These are phyloP conservation scores for Pleurotus sapidus DNA, from an alignment of 768 basidiomycete genomes.

Conservation along the genomic window DNA sequence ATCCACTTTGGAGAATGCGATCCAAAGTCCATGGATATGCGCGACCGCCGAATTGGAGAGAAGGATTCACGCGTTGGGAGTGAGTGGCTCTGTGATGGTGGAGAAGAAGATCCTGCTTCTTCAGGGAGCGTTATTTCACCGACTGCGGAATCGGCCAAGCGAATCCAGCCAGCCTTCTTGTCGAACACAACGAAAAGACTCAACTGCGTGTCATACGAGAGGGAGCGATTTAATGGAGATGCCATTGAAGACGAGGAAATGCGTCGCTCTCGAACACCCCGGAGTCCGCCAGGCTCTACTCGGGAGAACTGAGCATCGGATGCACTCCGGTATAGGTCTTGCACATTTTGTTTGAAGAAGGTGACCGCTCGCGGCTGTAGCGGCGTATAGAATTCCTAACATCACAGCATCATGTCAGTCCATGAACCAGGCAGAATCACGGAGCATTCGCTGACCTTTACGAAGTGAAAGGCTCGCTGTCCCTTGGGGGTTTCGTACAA, in stretches of 20 bases:
- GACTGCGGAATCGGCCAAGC: constrained; percentile 76
- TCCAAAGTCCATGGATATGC: constrained; percentile 27
- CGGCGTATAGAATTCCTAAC: constrained; percentile 83
- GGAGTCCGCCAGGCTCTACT: constrained; percentile 36
- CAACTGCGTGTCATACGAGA: constrained; percentile 67
- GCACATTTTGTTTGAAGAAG: constrained; percentile 69
- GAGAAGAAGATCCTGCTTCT: constrained; percentile 27
- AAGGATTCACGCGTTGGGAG: constrained; percentile 22
- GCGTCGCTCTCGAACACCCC: constrained; percentile 24
- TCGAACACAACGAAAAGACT: constrained; percentile 84
- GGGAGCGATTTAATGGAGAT: constrained; percentile 26
- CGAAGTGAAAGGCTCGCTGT: constrained; percentile 78
- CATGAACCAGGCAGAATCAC: neutral
- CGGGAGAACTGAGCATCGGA: constrained; percentile 44
- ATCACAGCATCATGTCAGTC: neutral
- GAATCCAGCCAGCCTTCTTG: constrained; percentile 84
- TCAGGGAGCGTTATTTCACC: constrained; percentile 70
- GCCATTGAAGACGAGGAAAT: constrained; percentile 21
- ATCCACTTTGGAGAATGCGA: constrained; percentile 45
- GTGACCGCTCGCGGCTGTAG: constrained; percentile 59
- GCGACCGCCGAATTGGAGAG: constrained; percentile 35
- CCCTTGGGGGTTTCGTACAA: constrained; percentile 82
- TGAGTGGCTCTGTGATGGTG: constrained; percentile 14
- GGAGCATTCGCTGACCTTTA: constrained; percentile 51
- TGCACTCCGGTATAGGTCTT: constrained; percentile 43